A percentile compares a stretch with the other conserved stretches of the same genome.
phyloP scores from a whole-genome alignment of 305 asterid genomes.

The Petunia hybrid region DNA sequence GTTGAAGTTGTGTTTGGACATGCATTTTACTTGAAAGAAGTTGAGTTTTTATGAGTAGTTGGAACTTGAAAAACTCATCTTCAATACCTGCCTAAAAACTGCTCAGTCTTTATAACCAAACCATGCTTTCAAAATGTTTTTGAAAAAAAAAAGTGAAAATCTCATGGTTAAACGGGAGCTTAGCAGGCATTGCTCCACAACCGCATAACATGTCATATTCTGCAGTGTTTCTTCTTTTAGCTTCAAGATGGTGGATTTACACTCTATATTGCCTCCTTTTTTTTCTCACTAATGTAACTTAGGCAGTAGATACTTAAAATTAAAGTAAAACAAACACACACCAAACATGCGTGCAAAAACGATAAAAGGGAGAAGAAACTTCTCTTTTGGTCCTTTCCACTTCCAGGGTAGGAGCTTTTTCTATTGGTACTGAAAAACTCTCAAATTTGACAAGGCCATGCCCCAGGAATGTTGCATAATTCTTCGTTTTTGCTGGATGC shows the following conservation, averaged over 20 bases:
- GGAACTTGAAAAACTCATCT: no score
- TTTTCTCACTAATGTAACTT: not conserved
- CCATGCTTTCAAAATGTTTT: no score
- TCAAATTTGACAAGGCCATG: not conserved
- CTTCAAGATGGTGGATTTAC: not conserved
- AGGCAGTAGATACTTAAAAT: not conserved
- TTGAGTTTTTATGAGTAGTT: no score
- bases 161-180: no score
- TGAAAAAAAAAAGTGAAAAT: no score
- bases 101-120: no score
- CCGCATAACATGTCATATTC: not conserved
- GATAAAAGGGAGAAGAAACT: not conserved
- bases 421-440: not conserved
- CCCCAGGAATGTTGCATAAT: not conserved
- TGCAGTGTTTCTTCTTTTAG: not conserved
- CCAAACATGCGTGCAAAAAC: not conserved
- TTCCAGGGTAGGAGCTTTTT: not conserved
- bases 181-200: not conserved
- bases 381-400: not conserved
- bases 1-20: no score
- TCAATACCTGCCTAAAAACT: no score
- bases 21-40: no score
- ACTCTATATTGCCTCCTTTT: not conserved
- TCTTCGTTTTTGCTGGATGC: not conserved
- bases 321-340: not conserved